Conservation (phyloP, 2,329 filamentous ascomycete genomes). For the Penicillium fuscoglaucum region DNA sequence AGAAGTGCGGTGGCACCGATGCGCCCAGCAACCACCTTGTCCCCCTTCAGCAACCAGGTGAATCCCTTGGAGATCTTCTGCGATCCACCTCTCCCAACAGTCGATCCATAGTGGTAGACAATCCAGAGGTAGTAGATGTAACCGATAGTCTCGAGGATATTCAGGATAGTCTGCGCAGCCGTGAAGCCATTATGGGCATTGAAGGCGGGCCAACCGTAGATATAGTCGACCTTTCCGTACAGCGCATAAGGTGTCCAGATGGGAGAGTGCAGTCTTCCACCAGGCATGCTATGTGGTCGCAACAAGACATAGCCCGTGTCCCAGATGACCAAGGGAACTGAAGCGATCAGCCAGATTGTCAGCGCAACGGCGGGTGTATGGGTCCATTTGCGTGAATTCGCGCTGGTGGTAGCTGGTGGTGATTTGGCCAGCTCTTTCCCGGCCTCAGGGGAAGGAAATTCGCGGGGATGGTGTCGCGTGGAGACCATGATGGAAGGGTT, state of each 20-base stretch:
- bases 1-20: slow-evolving; percentile 57
- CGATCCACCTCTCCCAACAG: slow-evolving; percentile 29
- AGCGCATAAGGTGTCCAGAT: slow-evolving; percentile 76
- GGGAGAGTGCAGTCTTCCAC: slow-evolving; percentile 69
- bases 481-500: slow-evolving; percentile 48
- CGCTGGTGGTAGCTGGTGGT: slow-evolving; percentile 25
- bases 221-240: slow-evolving; percentile 75
- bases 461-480: slow-evolving; percentile 55
- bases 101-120: slow-evolving; percentile 47
- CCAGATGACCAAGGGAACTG: slow-evolving; percentile 77
- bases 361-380: slow-evolving; percentile 62
- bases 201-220: slow-evolving; percentile 77
- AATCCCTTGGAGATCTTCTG: slow-evolving; percentile 36
- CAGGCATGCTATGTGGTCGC: slow-evolving; percentile 79
- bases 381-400: slow-evolving; percentile 46
- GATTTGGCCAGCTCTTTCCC: slow-evolving; percentile 28
- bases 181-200: slow-evolving; percentile 71
- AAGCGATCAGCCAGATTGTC: slow-evolving; percentile 71
- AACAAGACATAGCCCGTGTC: slow-evolving; percentile 76
- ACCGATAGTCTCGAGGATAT: slow-evolving; percentile 65
- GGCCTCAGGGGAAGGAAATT: slow-evolving; percentile 45
- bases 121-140: slow-evolving; percentile 65
- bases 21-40: slow-evolving; percentile 53
- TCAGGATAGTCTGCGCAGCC: slow-evolving; percentile 69
- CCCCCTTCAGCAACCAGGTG: slow-evolving; percentile 49